phyloP scores from a whole-genome alignment of 2,329 filamentous ascomycete genomes.

The Apiospora pterosperma region DNA sequence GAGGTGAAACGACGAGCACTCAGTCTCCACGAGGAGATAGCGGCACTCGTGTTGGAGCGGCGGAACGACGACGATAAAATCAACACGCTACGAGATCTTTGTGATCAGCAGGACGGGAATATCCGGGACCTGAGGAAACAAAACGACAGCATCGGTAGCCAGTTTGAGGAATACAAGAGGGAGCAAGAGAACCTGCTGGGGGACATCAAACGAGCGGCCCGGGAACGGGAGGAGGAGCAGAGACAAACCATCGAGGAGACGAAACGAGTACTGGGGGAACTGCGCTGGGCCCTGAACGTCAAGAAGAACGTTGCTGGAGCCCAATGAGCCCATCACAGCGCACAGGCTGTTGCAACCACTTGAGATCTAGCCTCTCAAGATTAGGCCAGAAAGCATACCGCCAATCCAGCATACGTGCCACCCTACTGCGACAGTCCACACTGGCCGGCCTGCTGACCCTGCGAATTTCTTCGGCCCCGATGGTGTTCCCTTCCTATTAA shows the following conservation, averaged over 20 bases:
- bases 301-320: slow-evolving; percentile 58
- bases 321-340: not conserved
- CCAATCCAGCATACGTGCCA: not conserved
- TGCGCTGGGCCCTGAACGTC: slow-evolving; percentile 70
- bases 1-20: slow-evolving; percentile 52
- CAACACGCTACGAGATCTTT: slow-evolving; percentile 62
- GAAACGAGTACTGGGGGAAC: slow-evolving; percentile 59
- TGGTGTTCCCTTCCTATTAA: not conserved
- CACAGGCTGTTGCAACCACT: not conserved
- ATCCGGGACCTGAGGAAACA: slow-evolving; percentile 57
- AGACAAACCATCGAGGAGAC: slow-evolving; percentile 55
- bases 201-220: slow-evolving; percentile 56
- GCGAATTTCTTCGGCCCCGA: not conserved
- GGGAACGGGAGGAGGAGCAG: slow-evolving; percentile 58
- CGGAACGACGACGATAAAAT: slow-evolving; percentile 61
- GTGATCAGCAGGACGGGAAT: slow-evolving; percentile 70
- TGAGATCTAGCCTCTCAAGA: not conserved
- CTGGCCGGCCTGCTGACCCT: not conserved
- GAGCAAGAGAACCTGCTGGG: slow-evolving; percentile 60
- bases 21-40: slow-evolving; percentile 51
- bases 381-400: not conserved
- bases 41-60: slow-evolving; percentile 51
- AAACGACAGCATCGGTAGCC: slow-evolving; percentile 56
- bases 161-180: slow-evolving; percentile 63
- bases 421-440: not conserved